Evolutionary conservation across 148 eudicot genomes (phyloP).

Genomic region (Mesembryanthemum crystallinum): DNA sequence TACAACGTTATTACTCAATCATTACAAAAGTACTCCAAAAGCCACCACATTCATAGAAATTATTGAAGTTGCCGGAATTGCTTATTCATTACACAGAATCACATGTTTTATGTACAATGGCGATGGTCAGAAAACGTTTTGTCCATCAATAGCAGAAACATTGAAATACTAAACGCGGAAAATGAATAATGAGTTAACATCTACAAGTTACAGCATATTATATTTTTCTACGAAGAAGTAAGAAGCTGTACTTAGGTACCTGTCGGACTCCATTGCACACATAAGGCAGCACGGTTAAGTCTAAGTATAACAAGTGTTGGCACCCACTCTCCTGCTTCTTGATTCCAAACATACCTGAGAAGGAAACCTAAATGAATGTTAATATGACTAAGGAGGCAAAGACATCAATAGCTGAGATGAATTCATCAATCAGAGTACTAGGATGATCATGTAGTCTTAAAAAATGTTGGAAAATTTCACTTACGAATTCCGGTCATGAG

Average conservation of each 20-base stretch:
- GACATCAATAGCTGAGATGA: not conserved
- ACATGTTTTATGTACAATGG: too few species aligned
- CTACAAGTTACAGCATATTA: not conserved
- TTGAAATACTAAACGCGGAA: not conserved
- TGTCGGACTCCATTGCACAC: conserved; percentile 98
- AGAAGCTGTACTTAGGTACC: conserved; percentile 38
- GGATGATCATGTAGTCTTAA: not conserved
- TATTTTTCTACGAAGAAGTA: not conserved
- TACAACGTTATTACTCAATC: too few species aligned
- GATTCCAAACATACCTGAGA: conserved; percentile 91
- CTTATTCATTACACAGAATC: too few species aligned
- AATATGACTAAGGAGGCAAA: not conserved
- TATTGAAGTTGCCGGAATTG: too few species aligned
- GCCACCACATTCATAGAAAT: too few species aligned
- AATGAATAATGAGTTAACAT: not conserved
- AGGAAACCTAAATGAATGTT: not conserved
- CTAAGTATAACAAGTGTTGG: conserved; percentile 96
- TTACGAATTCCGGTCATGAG: conserved; percentile 99
- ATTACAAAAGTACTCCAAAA: too few species aligned
- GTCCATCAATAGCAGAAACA: not conserved
- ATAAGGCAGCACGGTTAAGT: conserved; percentile 94
- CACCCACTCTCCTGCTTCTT: conserved; percentile 83
- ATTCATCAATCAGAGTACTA: not conserved
- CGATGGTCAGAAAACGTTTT: not conserved
- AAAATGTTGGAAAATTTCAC: conserved; percentile 27